Conservation (phyloP, 805 yeast species). For the Sporopachydermia lactativora region DNA sequence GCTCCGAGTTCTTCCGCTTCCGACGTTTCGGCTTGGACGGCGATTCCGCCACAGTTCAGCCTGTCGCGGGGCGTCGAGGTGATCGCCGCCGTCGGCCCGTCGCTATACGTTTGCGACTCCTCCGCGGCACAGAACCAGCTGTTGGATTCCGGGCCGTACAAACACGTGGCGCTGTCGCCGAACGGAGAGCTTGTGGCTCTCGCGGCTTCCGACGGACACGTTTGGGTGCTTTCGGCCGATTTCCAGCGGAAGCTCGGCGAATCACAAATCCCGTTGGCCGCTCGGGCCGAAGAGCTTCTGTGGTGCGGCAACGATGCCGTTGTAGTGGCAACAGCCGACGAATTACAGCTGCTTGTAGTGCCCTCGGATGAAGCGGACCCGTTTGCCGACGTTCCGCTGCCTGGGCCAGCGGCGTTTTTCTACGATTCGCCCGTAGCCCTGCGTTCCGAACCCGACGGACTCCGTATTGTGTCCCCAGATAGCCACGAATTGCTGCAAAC, state of each 20-base stretch:
- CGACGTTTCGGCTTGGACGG: constrained; percentile 17
- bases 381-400: background rate
- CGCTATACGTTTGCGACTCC: constrained; percentile 13
- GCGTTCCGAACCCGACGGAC: constrained; percentile 51
- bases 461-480: constrained; percentile 45
- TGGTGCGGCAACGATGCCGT: constrained; percentile 90
- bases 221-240: constrained; percentile 36
- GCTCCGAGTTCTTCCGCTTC: too few species aligned
- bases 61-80: constrained; percentile 18
- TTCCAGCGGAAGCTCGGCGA: constrained; percentile 31
- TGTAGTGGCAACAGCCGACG: constrained; percentile 42
- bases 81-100: constrained; percentile 12
- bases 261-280: constrained; percentile 21
- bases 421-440: constrained; percentile 28
- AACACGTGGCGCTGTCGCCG: constrained; percentile 32
- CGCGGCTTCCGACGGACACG: constrained; percentile 23
- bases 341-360: constrained; percentile 13
- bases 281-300: constrained; percentile 34
- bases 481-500: constrained; percentile 48
- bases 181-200: constrained; percentile 41
- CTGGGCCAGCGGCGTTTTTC: constrained; percentile 32
- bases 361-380: constrained; percentile 11
- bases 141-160: constrained; percentile 36
- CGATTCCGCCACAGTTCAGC: constrained; percentile 15
- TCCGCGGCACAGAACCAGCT: constrained; percentile 22